A percentile compares a stretch with the other conserved stretches of the same genome.
Evolutionary conservation across 257 asterid species (phyloP).

Genomic region (Solanum tarijense): DNA sequence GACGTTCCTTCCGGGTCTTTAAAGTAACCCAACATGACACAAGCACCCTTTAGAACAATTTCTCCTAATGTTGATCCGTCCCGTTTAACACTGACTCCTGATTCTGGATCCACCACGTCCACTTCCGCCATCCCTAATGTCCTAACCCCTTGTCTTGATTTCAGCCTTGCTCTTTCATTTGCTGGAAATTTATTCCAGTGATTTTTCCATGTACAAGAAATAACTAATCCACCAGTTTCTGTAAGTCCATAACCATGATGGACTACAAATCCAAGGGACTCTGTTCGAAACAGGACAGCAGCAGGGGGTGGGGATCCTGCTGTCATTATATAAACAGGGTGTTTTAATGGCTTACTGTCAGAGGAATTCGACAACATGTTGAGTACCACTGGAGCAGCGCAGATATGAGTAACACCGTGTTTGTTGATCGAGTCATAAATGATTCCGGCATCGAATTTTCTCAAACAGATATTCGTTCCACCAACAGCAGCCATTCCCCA

Average conservation of each 20-base stretch:
- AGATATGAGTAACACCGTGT: slow-evolving; percentile 63
- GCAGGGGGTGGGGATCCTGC: slow-evolving; percentile 86
- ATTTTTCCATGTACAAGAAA: slow-evolving; percentile 51
- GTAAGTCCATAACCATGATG: slow-evolving; percentile 75
- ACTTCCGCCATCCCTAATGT: slow-evolving; percentile 43
- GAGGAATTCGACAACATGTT: slow-evolving; percentile 43
- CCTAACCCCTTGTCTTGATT: slow-evolving; percentile 65
- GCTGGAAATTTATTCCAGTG: slow-evolving; percentile 57
- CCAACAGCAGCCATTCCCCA: slow-evolving; percentile 89
- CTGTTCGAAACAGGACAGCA: slow-evolving; percentile 43
- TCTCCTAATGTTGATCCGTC: slow-evolving; percentile 54
- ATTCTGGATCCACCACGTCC: slow-evolving; percentile 38
- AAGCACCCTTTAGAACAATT: slow-evolving; percentile 44
- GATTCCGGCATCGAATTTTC: slow-evolving; percentile 40
- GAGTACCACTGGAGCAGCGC: slow-evolving; percentile 87
- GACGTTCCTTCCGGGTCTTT: slow-evolving; percentile 53
- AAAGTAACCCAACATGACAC: slow-evolving; percentile 56
- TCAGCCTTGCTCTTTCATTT: slow-evolving; percentile 47
- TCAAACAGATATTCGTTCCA: slow-evolving; percentile 53
- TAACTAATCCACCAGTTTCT: slow-evolving; percentile 64
- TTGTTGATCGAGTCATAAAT: slow-evolving; percentile 29
- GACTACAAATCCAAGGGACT: slow-evolving; percentile 51
- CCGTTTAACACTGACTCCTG: slow-evolving; percentile 34
- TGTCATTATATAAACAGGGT: slow-evolving; percentile 41
- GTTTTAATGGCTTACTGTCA: slow-evolving; percentile 6